A percentile compares a stretch with the other conserved stretches of the same genome.
phyloP scores from a whole-genome alignment of 2,329 filamentous ascomycete species.

The Pseudogymnoascus sp. region DNA sequence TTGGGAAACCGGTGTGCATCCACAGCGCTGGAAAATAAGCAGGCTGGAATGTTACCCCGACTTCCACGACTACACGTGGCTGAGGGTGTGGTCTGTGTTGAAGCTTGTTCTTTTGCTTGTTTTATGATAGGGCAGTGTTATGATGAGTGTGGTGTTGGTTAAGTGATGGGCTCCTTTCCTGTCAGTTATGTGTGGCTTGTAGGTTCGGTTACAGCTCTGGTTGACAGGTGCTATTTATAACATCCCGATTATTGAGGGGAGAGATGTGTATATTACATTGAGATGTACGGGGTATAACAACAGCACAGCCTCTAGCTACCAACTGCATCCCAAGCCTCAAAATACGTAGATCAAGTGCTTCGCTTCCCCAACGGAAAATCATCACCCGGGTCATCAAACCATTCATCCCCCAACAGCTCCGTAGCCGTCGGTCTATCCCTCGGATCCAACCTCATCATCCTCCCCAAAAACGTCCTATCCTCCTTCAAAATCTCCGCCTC shows the following conservation, averaged over 20 bases:
- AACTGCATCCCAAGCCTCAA: neutral
- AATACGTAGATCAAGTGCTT: neutral
- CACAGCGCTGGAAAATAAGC: neutral
- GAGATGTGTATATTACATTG: neutral
- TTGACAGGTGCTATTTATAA: neutral
- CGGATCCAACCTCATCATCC: constrained; percentile 22
- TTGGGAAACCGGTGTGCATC: neutral
- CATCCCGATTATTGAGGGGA: neutral
- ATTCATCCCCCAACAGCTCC: constrained; percentile 21
- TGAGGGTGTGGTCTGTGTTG: neutral
- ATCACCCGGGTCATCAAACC: constrained; percentile 9
- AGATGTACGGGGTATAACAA: neutral
- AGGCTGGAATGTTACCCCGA: neutral
- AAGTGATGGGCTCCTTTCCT: neutral
- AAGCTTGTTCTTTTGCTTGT: neutral
- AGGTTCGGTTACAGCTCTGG: neutral
- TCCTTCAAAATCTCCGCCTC: constrained; percentile 19
- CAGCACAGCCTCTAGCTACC: neutral
- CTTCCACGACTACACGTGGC: neutral
- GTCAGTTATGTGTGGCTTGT: neutral
- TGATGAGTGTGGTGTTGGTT: too few species aligned
- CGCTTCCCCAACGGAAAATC: neutral
- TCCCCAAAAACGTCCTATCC: constrained; percentile 19
- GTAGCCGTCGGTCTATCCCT: constrained; percentile 22
- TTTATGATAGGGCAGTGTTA: too few species aligned